Conservation (phyloP, 768 basidiomycete species). For the Suillus hirtellus region DNA sequence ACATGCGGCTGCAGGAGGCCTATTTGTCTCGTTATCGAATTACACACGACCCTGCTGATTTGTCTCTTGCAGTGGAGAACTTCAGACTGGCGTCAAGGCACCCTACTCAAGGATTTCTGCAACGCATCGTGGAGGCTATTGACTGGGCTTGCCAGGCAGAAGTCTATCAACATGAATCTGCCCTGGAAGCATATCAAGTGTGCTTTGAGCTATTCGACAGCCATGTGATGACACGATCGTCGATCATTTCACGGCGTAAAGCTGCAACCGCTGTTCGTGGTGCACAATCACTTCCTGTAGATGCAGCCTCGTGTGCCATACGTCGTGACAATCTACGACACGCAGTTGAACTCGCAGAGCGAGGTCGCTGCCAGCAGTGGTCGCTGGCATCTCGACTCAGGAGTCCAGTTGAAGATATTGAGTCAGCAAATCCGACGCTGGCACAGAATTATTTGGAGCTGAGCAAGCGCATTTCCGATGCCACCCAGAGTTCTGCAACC, state of each 20-base stretch:
- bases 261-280: neutral
- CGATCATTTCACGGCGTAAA: neutral
- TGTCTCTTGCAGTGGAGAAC: neutral
- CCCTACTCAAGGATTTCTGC: neutral
- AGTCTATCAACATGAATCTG: neutral
- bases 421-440: neutral
- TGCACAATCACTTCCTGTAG: neutral
- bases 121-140: neutral
- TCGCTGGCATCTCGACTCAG: constrained; percentile 25
- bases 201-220: neutral
- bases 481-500: constrained; percentile 10
- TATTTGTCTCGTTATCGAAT: neutral
- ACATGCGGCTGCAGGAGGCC: neutral
- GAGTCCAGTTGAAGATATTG: constrained; percentile 25
- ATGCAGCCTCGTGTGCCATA: constrained; percentile 20
- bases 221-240: neutral
- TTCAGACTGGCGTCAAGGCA: neutral
- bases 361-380: constrained; percentile 23
- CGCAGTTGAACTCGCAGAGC: constrained; percentile 30
- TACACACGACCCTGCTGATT: neutral
- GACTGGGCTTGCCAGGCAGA: too few relatives aligned
- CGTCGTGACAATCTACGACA: constrained; percentile 3
- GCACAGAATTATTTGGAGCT: neutral
- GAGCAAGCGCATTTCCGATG: neutral
- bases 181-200: neutral